Conservation (phyloP, 164 flowering plant species). For the Protea cynaroides region DNA sequence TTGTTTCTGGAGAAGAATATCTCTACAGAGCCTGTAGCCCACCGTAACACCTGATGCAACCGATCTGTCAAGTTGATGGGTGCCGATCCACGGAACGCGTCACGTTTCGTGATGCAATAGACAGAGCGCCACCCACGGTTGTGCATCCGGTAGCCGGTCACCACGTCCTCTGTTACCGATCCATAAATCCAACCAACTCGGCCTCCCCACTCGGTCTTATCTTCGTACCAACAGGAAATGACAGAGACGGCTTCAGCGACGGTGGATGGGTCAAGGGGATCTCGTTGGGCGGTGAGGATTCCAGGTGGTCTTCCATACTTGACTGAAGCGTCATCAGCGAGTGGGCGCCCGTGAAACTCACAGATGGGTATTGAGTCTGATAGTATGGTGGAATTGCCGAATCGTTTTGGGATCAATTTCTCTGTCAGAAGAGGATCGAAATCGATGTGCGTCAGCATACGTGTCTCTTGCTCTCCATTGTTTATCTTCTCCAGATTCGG, state of each 20-base stretch:
- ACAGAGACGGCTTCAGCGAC: slow-evolving; percentile 69
- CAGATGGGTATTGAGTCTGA: slow-evolving; percentile 60
- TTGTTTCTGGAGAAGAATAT: slow-evolving; percentile 67
- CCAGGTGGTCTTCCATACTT: slow-evolving; percentile 64
- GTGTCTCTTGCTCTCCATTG: slow-evolving; percentile 39
- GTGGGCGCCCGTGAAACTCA: slow-evolving; percentile 66
- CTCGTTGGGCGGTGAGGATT: slow-evolving; percentile 49
- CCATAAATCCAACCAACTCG: slow-evolving; percentile 75
- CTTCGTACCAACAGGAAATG: slow-evolving; percentile 73
- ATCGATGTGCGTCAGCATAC: slow-evolving; percentile 47
- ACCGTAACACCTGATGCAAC: slow-evolving; percentile 64
- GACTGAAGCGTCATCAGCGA: slow-evolving; percentile 62
- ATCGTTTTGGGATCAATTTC: slow-evolving; percentile 43
- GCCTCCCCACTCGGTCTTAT: slow-evolving; percentile 67
- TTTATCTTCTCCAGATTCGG: slow-evolving; percentile 39
- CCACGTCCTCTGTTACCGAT: slow-evolving; percentile 74
- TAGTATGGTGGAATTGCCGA: slow-evolving; percentile 58
- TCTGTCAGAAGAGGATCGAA: slow-evolving; percentile 52
- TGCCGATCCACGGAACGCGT: slow-evolving; percentile 65
- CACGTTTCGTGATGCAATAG: slow-evolving; percentile 63
- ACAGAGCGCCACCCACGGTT: slow-evolving; percentile 71
- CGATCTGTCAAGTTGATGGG: slow-evolving; percentile 67
- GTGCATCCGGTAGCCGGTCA: slow-evolving; percentile 73
- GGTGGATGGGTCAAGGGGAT: slow-evolving; percentile 51
- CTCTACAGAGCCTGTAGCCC: slow-evolving; percentile 82